Conservation (phyloP, 2,329 filamentous ascomycete species). For the Exophiala phaeomuriformis region DNA sequence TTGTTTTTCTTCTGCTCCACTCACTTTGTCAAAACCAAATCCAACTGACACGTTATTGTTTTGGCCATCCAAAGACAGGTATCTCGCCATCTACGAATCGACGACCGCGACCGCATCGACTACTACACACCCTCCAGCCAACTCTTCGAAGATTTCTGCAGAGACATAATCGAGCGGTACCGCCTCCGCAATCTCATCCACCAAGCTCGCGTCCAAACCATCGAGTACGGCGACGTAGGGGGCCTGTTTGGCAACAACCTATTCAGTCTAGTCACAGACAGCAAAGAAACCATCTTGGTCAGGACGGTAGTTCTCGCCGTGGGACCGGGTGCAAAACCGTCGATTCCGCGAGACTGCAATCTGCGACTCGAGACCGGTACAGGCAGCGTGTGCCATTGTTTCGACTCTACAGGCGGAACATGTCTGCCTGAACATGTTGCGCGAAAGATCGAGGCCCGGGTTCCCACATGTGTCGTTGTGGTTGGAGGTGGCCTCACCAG, state of each 20-base stretch:
- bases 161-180: slow-evolving; percentile 52
- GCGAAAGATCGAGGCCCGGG: slow-evolving; percentile 43
- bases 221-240: slow-evolving; percentile 51
- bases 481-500: slow-evolving; percentile 71
- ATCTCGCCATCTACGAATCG: slow-evolving; percentile 45
- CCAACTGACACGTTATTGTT: background rate
- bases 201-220: slow-evolving; percentile 53
- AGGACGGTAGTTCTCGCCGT: slow-evolving; percentile 62
- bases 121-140: slow-evolving; percentile 59
- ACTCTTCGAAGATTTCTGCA: slow-evolving; percentile 58
- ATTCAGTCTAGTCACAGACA: slow-evolving; percentile 57
- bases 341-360: slow-evolving; percentile 15
- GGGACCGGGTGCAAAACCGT: slow-evolving; percentile 54
- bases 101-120: slow-evolving; percentile 61
- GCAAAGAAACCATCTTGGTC: slow-evolving; percentile 44
- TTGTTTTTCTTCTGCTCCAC: too few relatives aligned
- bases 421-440: slow-evolving; percentile 51
- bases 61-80: slow-evolving; percentile 30
- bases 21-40: background rate
- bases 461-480: slow-evolving; percentile 53
- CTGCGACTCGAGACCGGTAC: background rate
- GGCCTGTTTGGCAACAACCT: slow-evolving; percentile 43
- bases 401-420: slow-evolving; percentile 47
- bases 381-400: slow-evolving; percentile 52
- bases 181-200: slow-evolving; percentile 50